phyloP scores from a whole-genome alignment of 164 flowering plant genomes.

The Chimonanthus salicifolius region DNA sequence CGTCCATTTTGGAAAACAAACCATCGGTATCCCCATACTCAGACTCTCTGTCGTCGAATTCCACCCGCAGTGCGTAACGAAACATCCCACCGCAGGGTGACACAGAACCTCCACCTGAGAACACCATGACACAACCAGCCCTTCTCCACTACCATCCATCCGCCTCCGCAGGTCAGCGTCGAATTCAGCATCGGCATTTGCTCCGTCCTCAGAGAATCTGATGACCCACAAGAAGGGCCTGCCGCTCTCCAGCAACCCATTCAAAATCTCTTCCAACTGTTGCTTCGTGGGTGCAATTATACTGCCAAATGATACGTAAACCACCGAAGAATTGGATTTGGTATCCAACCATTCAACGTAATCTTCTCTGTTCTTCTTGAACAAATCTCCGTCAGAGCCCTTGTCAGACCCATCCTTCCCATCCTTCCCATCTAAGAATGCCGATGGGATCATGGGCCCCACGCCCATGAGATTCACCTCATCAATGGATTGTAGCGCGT shows the following conservation, averaged over 20 bases:
- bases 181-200: not conserved
- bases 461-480: constrained; percentile 16
- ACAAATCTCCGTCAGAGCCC: not conserved
- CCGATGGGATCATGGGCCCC: constrained; percentile 42
- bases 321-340: constrained; percentile 26
- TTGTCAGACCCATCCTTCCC: not conserved
- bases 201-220: not conserved
- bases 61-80: constrained; percentile 15
- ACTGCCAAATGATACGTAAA: constrained; percentile 43
- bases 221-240: constrained; percentile 41
- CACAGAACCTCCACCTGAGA: constrained; percentile 39
- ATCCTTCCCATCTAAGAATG: constrained; percentile 16
- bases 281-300: constrained; percentile 8
- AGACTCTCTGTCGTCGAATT: constrained; percentile 22
- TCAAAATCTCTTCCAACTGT: constrained; percentile 26
- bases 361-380: not conserved
- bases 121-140: constrained; percentile 46
- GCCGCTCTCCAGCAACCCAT: constrained; percentile 14
- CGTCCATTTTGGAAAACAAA: constrained; percentile 35
- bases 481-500: constrained; percentile 22
- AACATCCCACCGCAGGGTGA: constrained; percentile 33
- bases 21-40: constrained; percentile 42
- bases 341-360: constrained; percentile 28
- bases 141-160: constrained; percentile 5
- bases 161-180: constrained; percentile 2